These are phyloP conservation scores for Cyanodermella asteris DNA, from an alignment of 2,329 filamentous ascomycete species.

Conservation along the genomic window DNA sequence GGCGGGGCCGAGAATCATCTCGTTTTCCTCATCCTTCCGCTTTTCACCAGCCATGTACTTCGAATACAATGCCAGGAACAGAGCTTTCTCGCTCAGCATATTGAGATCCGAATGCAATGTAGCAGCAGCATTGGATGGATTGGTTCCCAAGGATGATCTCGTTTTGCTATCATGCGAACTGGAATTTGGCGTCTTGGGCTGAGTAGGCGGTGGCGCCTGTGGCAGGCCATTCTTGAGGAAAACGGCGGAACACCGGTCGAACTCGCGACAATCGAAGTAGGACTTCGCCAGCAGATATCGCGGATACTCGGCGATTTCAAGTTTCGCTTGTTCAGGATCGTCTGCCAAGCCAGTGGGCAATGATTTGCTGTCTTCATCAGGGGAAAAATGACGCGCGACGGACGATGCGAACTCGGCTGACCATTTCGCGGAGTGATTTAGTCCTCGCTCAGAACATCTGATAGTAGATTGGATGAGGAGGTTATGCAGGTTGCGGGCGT, in stretches of 20 bases:
- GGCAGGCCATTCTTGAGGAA: constrained; percentile 65
- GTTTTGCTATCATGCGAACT: no score
- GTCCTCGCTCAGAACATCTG: constrained; percentile 80
- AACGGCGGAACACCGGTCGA: constrained; percentile 74
- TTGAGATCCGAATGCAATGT: no score
- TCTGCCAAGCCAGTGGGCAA: constrained; percentile 27
- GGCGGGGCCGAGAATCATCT: constrained; percentile 88
- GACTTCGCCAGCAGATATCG: constrained; percentile 81
- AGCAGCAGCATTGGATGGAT: constrained; percentile 14
- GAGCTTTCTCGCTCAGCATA: constrained; percentile 61
- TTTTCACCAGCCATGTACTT: constrained; percentile 90
- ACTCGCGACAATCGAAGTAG: constrained; percentile 88
- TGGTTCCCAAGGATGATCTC: constrained; percentile 14
- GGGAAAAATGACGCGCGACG: constrained; percentile 35
- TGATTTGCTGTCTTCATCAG: constrained; percentile 34
- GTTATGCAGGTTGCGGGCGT: constrained; percentile 83
- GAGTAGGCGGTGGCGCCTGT: constrained; percentile 41
- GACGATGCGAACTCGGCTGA: constrained; percentile 32
- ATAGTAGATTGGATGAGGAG: constrained; percentile 83
- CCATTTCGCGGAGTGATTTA: constrained; percentile 97
- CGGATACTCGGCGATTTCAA: constrained; percentile 60
- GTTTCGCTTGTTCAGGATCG: constrained; percentile 49
- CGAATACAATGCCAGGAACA: constrained; percentile 82
- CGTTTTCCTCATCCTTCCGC: constrained; percentile 83
- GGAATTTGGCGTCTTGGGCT: constrained; percentile 19